Base-by-base conservation (phyloP, 495 filamentous ascomycete species). In the Talaromyces nanjingensis region DNA sequence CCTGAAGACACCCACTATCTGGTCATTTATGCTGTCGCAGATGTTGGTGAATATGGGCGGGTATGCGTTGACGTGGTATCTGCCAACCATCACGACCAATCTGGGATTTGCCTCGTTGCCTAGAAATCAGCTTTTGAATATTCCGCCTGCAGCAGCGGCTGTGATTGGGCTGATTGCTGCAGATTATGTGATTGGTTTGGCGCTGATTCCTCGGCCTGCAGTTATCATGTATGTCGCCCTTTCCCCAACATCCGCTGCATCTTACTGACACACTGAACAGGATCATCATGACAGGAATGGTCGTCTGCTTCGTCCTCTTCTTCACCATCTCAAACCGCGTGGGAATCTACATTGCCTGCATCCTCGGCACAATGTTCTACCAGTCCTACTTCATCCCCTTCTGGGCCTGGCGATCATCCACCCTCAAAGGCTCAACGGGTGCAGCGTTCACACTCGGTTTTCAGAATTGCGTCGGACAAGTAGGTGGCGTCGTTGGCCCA, bases 361-460 rank as follows among this genome's bases (percentile, higher is more conserved):
- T 72, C 9, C 64, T 72, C 6, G 73, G 73, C 56, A 42, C 39
- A 14, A 42, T 42, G 39, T 42, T 42, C 39, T 42, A 42, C 14
- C 39, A 42, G 6, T 66, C 68, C 0, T 73, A 73, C 24, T 75
- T 72, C 66, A 73, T 71, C 22, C 68, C 69, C 0, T 72, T 75
- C 52, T 75, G 70, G 70, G 68, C 71, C 16, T 74, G 73, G 73
- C 72, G 73, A 3, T 68, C 68, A 2, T 61, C 70, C 2, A 72
- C 73, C 3, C 64, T 73, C 4, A 66, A 68, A 63, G 72, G 73
- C 0, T 68, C 69, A 1, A 76, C 73, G 2, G 73, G 73, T 14
- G 65, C 73, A 3, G 73, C 73, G 3, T 76, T 76, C 59, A 70
- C 72, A 6, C 65, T 74, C 11, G 73, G 65, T 20, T 70, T 76